phyloP scores from a whole-genome alignment of 129 eudicot species.

The Chrysanthemum lavandulifolium region DNA sequence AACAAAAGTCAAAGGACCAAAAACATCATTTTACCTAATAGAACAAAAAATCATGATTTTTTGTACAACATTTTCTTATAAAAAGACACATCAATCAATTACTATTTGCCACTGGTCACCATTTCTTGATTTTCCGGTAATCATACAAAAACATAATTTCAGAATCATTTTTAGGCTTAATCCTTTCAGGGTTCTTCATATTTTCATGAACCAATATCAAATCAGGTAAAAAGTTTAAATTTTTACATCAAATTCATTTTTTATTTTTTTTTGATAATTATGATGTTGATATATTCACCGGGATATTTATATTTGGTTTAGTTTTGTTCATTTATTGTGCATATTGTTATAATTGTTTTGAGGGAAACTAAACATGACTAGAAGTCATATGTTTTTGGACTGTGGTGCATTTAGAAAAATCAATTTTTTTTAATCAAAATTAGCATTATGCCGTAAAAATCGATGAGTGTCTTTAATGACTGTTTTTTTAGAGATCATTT shows the following conservation, averaged over 20 bases:
- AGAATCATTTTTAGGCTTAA: not conserved
- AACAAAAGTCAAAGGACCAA: too few species aligned
- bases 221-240: slow-evolving; percentile 20
- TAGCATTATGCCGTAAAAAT: too few species aligned
- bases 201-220: slow-evolving; percentile 16
- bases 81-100: slow-evolving; percentile 30
- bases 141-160: not conserved
- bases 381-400: too few species aligned
- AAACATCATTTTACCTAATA: slow-evolving; percentile 14
- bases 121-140: not conserved
- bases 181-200: slow-evolving; percentile 27
- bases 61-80: not conserved
- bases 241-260: not conserved
- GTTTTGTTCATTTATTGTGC: not conserved
- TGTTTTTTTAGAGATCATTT: too few species aligned
- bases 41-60: slow-evolving; percentile 32
- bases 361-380: too few species aligned
- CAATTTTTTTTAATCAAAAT: too few species aligned
- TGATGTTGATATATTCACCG: slow-evolving; percentile 14
- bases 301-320: not conserved
- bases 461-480: too few species aligned
- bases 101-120: slow-evolving; percentile 28
- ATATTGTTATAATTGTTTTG: too few species aligned
- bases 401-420: too few species aligned
- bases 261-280: not conserved